A percentile compares a stretch with the other conserved stretches of the same genome.
These are phyloP conservation scores for Bruguiera hainesii DNA, from an alignment of 441 rosid species.

Conservation along the genomic window DNA sequence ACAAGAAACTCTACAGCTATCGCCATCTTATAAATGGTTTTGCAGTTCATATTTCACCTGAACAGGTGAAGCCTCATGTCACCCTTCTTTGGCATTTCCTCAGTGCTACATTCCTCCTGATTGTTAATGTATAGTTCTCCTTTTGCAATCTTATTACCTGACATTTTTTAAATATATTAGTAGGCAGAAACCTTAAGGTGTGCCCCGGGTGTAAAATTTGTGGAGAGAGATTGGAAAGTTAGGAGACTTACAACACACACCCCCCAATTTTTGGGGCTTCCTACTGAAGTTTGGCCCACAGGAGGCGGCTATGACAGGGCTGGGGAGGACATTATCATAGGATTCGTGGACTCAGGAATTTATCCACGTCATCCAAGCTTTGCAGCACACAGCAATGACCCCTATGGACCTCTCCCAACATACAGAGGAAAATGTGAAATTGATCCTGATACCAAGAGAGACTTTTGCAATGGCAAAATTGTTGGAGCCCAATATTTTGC, in stretches of 20 bases:
- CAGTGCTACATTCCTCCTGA: not conserved
- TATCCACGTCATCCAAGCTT: conserved; percentile 93
- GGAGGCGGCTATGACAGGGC: conserved; percentile 96
- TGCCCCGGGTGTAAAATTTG: conserved; percentile 72
- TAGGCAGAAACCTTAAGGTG: conserved; percentile 87
- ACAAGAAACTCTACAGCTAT: conserved; percentile 92
- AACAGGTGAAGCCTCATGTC: conserved; percentile 65
- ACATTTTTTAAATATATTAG: conserved; percentile 50
- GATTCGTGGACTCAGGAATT: conserved; percentile 95
- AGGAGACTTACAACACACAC: conserved; percentile 86
- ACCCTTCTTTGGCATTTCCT: conserved; percentile 4
- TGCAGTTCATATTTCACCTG: conserved; percentile 75
- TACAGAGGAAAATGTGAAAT: conserved; percentile 94
- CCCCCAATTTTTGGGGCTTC: conserved; percentile 91
- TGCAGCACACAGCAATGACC: conserved; percentile 52
- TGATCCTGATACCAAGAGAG: conserved; percentile 61
- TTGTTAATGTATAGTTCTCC: conserved; percentile 10
- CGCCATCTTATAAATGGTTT: conserved; percentile 95
- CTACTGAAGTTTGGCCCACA: conserved; percentile 98
- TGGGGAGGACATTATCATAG: conserved; percentile 93
- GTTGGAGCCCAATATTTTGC: conserved; percentile 99
- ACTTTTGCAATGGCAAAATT: conserved; percentile 92
- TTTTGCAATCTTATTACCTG: conserved; percentile 30
- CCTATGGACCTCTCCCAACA: conserved; percentile 77
- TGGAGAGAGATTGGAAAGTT: conserved; percentile 95